A percentile compares a stretch with the other conserved stretches of the same genome.
phyloP scores from a whole-genome alignment of 2,329 filamentous ascomycete species.

The Colletotrichum lentis region DNA sequence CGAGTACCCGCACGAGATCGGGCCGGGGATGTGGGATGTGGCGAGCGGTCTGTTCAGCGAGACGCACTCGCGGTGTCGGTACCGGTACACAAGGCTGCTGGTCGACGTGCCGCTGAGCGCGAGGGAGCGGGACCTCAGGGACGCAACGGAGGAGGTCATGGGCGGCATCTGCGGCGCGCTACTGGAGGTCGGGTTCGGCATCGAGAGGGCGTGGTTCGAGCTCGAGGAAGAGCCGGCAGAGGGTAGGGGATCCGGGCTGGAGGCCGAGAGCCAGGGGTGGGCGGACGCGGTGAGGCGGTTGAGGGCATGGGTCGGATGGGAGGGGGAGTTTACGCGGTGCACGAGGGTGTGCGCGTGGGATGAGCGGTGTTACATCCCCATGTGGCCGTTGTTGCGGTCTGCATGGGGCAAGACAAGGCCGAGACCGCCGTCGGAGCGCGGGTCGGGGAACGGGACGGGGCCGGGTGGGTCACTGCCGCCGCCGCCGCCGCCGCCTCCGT shows the following conservation, averaged over 20 bases:
- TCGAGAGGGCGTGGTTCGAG: slow-evolving; percentile 51
- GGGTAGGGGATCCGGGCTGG: slow-evolving; percentile 1
- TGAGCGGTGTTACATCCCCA: slow-evolving; percentile 59
- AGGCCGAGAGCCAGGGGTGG: slow-evolving; percentile 40
- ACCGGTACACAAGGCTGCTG: slow-evolving; percentile 51
- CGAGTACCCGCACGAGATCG: slow-evolving; percentile 50
- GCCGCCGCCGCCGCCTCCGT: slow-evolving; percentile 20
- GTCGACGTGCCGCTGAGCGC: slow-evolving; percentile 43
- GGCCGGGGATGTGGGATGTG: slow-evolving; percentile 44
- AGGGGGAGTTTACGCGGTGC: slow-evolving; percentile 55
- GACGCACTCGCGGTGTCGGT: slow-evolving; percentile 53
- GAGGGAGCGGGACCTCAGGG: slow-evolving; percentile 50
- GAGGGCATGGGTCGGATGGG: slow-evolving; percentile 61
- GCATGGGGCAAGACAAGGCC: slow-evolving; percentile 31
- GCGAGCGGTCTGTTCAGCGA: slow-evolving; percentile 47
- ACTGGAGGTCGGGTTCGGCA: slow-evolving; percentile 52
- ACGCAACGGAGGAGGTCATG: slow-evolving; percentile 52
- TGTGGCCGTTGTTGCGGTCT: slow-evolving; percentile 54
- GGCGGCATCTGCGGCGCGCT: slow-evolving; percentile 52
- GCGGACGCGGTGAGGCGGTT: slow-evolving; percentile 51
- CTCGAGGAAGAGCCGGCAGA: slow-evolving; percentile 44
- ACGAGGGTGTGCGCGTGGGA: slow-evolving; percentile 51
- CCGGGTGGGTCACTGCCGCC: slow-evolving; percentile 21
- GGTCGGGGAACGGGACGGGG: slow-evolving; percentile 25
- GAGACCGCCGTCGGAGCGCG: slow-evolving; percentile 20